Conservation (phyloP, 495 filamentous ascomycete species). For the Pyrenopolyporus hunteri region DNA sequence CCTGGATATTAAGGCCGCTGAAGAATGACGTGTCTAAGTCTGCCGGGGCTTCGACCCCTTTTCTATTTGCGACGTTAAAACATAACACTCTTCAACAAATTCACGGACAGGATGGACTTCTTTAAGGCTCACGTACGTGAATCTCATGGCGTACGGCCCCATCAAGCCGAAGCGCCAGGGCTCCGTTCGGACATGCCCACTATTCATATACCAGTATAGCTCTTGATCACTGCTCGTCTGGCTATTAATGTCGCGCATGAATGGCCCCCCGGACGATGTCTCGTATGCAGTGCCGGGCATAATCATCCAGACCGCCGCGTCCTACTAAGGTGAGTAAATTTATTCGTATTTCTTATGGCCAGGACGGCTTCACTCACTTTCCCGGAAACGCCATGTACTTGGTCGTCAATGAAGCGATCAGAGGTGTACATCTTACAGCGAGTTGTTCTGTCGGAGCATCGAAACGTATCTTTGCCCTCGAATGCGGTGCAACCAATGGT, state of each 20-base stretch:
- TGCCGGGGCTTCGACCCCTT: constrained; percentile 51
- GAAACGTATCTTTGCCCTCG: constrained; percentile 65
- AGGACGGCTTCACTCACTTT: constrained; percentile 27
- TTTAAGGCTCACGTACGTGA: constrained; percentile 48
- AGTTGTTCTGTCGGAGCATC: constrained; percentile 59
- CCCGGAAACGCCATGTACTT: constrained; percentile 56
- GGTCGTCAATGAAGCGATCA: constrained; percentile 66
- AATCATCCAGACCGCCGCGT: constrained; percentile 52
- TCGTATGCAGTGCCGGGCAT: constrained; percentile 51
- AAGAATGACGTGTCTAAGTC: constrained; percentile 63
- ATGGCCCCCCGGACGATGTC: constrained; percentile 56
- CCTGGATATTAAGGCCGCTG: constrained; percentile 54
- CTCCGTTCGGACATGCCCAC: constrained; percentile 64
- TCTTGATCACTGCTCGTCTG: constrained; percentile 61
- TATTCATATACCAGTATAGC: constrained; percentile 70
- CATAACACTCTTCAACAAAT: no score
- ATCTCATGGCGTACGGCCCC: constrained; percentile 64
- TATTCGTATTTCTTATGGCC: background rate
- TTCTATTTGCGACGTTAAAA: no score
- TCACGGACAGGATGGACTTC: constrained; percentile 43
- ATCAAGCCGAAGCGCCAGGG: constrained; percentile 62
- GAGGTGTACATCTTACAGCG: constrained; percentile 69
- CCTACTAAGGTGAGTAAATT: constrained; percentile 24
- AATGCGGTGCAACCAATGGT: constrained; percentile 55
- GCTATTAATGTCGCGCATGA: constrained; percentile 65